A percentile compares a stretch with the other conserved stretches of the same genome.
phyloP scores from a whole-genome alignment of 495 filamentous ascomycete genomes.

The Aeminium ludgeri region DNA sequence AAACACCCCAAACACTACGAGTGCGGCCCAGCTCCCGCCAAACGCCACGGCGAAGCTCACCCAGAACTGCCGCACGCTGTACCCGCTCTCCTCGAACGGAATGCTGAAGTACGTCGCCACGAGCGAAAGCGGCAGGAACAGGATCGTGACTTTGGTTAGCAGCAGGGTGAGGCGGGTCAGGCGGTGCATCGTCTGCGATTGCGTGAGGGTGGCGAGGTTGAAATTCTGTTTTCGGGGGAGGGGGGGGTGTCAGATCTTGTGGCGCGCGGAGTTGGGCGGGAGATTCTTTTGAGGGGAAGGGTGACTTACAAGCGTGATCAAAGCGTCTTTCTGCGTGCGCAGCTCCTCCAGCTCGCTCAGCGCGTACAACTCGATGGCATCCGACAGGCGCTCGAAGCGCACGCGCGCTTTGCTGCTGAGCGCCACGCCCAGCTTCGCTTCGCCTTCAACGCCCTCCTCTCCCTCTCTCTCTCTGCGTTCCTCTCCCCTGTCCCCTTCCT shows the following conservation, averaged over 20 bases:
- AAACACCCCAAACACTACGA: conserved; percentile 39
- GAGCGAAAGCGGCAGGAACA: conserved; percentile 70
- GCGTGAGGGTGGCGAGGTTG: conserved; percentile 72
- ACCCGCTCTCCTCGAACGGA: conserved; percentile 45
- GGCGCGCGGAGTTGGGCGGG: background rate
- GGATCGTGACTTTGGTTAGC: conserved; percentile 65
- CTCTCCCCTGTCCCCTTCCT: conserved; percentile 7
- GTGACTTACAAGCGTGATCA: conserved; percentile 45
- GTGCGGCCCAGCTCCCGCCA: conserved; percentile 39
- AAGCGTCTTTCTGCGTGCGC: conserved; percentile 57
- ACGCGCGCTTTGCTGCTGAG: conserved; percentile 48
- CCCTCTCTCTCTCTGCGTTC: no score
- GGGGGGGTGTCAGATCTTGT: conserved; percentile 9
- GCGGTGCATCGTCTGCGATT: conserved; percentile 61
- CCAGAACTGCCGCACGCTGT: conserved; percentile 54
- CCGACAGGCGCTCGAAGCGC: conserved; percentile 58
- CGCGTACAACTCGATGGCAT: conserved; percentile 63
- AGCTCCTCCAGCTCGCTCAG: conserved; percentile 67
- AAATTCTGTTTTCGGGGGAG: conserved; percentile 42
- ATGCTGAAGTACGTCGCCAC: conserved; percentile 76
- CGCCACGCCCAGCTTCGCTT: conserved; percentile 35
- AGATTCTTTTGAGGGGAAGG: background rate
- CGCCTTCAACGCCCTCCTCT: conserved; percentile 24
- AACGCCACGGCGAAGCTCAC: conserved; percentile 51
- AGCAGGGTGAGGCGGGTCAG: conserved; percentile 66